Percentiles rank a stretch among this genome's conserved stretches.
phyloP scores from a whole-genome alignment of 495 filamentous ascomycete species.

The Xylaria intraflava region DNA sequence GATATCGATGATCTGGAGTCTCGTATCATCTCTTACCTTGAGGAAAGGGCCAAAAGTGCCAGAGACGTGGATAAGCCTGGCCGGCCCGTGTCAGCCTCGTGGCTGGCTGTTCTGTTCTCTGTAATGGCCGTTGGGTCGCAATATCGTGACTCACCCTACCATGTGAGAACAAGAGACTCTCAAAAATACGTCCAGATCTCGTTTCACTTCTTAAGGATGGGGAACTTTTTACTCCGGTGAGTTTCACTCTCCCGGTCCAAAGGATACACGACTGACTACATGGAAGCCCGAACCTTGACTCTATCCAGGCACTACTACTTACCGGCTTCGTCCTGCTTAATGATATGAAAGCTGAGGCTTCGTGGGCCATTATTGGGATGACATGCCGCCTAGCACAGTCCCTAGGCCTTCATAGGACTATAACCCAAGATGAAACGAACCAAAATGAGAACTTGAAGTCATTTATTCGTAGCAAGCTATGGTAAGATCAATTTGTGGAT shows the following conservation, averaged over 20 bases:
- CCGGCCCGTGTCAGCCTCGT: slow-evolving; percentile 55
- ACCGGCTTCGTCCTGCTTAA: slow-evolving; percentile 50
- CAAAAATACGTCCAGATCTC: slow-evolving; percentile 51
- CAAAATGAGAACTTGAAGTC: slow-evolving; percentile 35
- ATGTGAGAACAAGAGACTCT: slow-evolving; percentile 45
- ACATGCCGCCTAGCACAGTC: slow-evolving; percentile 51
- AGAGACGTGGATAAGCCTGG: slow-evolving; percentile 41
- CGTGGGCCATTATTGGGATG: slow-evolving; percentile 50
- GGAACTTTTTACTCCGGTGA: slow-evolving; percentile 47
- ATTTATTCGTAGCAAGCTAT: slow-evolving; percentile 39
- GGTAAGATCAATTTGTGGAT: slow-evolving; percentile 22
- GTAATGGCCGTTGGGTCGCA: slow-evolving; percentile 77
- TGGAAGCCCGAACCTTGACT: slow-evolving; percentile 47
- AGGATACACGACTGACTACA: neutral
- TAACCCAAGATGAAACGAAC: slow-evolving; percentile 30
- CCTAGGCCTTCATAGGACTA: slow-evolving; percentile 44
- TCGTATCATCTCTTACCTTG: slow-evolving; percentile 59
- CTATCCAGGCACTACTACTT: slow-evolving; percentile 50
- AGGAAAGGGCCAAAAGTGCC: slow-evolving; percentile 53
- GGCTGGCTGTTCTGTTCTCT: slow-evolving; percentile 70
- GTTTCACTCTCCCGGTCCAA: neutral
- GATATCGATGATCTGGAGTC: slow-evolving; percentile 62
- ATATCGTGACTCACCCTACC: slow-evolving; percentile 61
- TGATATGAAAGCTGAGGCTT: slow-evolving; percentile 55
- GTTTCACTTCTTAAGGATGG: slow-evolving; percentile 48